phyloP scores from a whole-genome alignment of 1,139 yeast genomes.

The Pichia cactophila region DNA sequence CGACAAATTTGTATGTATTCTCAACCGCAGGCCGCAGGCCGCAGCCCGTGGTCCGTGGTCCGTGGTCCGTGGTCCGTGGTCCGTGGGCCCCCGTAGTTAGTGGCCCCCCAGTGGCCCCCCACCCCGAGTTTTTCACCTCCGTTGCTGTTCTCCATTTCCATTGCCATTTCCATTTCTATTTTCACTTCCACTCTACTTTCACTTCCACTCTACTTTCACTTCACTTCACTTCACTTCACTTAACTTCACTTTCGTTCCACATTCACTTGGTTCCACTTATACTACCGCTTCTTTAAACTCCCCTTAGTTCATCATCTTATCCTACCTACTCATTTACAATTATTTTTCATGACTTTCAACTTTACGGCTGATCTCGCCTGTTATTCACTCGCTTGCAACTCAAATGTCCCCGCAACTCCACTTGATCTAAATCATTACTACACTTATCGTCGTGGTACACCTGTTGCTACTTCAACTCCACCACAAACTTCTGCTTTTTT shows the following conservation, averaged over 20 bases:
- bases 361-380: conserved; percentile 23
- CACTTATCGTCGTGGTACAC: conserved; percentile 11
- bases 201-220: not conserved
- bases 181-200: not conserved
- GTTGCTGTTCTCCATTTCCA: not conserved
- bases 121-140: no score
- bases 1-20: no score
- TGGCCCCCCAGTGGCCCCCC: no score
- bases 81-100: no score
- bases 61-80: no score
- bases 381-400: conserved; percentile 23
- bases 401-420: conserved; percentile 22
- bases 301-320: not conserved
- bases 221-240: not conserved
- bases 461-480: not conserved
- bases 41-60: no score
- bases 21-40: no score
- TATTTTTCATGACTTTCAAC: conserved; percentile 12
- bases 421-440: conserved; percentile 15
- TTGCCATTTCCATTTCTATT: not conserved
- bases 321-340: not conserved
- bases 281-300: not conserved
- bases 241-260: no score
- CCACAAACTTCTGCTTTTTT: not conserved
- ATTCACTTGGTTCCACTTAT: no score